Evolutionary conservation across 768 basidiomycete species (phyloP), one percentile per base, ranked within the genome.

Genomic region (Lentinus brumalis): DNA sequence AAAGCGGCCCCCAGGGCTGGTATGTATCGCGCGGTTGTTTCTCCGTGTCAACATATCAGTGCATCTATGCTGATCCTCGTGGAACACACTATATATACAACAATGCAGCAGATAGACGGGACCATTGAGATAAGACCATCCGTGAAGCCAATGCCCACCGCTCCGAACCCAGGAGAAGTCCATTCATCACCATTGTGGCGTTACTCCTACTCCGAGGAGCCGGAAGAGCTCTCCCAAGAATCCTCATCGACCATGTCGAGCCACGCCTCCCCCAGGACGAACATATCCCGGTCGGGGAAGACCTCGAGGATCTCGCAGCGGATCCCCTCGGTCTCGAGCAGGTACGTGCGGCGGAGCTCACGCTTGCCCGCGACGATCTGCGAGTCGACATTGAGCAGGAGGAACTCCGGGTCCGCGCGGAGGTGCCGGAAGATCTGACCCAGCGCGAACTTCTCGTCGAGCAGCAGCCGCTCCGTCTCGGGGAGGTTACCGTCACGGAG

Each of bases 271-370:
- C 84, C 84, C 5, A 69, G 70, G 14, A 74, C 61, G 63, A 90
- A 90, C 87, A 91, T 89, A 7, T 84, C 80, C 44, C 89, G 72
- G 45, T 84, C 82, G 1, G 86, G 83, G 69, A 90, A 91, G 4
- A 86, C 83, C 65, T 90, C 89, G 60, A 85, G 69, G 50, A 91
- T 89, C 59, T 88, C 86, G 66, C 86, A 85, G 51, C 82, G 77
- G 68, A 90, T 85, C 15, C 83, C 82, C 26, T 83, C 80, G 0
- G 81, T 78, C 44, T 75, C 74, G 4, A 90, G 81, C 31, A 72
- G 80, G 69, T 91, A 90, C 54, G 78, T 85, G 56, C 86, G 76
- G 79, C 82, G 81, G 5, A 88, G 73, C 31, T 65, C 61, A 18
- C 58, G 56, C 63, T 64, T 59, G 30, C 65, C 69, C 58, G 63